A percentile compares a stretch with the other conserved stretches of the same genome.
Evolutionary conservation across 108 stramenopile genomes (phyloP).

Genomic region (Stephanodiscus triporus): DNA sequence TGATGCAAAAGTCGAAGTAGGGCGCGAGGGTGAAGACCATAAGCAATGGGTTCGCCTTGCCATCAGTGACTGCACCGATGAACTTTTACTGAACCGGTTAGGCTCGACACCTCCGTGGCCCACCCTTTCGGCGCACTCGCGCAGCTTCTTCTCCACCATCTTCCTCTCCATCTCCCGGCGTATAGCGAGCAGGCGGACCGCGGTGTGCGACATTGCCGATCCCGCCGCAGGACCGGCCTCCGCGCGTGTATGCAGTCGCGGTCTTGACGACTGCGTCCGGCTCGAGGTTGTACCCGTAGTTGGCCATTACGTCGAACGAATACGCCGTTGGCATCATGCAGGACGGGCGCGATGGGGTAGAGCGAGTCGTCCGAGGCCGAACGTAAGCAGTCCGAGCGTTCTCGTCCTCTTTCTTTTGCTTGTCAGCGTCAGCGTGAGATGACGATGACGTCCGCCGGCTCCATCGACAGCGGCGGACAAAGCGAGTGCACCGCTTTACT

Average conservation of each 20-base stretch:
- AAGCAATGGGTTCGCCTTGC: slow-evolving; percentile 80
- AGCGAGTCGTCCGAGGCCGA: slow-evolving; percentile 91
- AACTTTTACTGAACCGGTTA: slow-evolving; percentile 67
- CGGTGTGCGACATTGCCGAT: slow-evolving; percentile 86
- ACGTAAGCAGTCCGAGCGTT: too few species aligned
- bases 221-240: too few species aligned
- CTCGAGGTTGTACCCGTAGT: slow-evolving; percentile 71
- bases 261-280: slow-evolving; percentile 75
- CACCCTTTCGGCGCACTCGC: slow-evolving; percentile 84
- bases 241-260: slow-evolving; percentile 69
- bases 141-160: slow-evolving; percentile 67
- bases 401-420: slow-evolving; percentile 30
- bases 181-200: slow-evolving; percentile 77
- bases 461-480: slow-evolving; percentile 26
- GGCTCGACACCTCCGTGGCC: slow-evolving; percentile 73
- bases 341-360: slow-evolving; percentile 75
- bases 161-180: slow-evolving; percentile 81
- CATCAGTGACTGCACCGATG: slow-evolving; percentile 91
- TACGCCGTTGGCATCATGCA: slow-evolving; percentile 74
- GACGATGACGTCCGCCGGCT: slow-evolving; percentile 10
- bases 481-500: too few species aligned
- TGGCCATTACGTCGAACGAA: slow-evolving; percentile 79
- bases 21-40: slow-evolving; percentile 90
- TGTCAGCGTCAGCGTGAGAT: background rate
- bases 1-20: slow-evolving; percentile 89